Conservation (phyloP, 805 yeast species). For the Wickerhamomyces ciferrii region DNA sequence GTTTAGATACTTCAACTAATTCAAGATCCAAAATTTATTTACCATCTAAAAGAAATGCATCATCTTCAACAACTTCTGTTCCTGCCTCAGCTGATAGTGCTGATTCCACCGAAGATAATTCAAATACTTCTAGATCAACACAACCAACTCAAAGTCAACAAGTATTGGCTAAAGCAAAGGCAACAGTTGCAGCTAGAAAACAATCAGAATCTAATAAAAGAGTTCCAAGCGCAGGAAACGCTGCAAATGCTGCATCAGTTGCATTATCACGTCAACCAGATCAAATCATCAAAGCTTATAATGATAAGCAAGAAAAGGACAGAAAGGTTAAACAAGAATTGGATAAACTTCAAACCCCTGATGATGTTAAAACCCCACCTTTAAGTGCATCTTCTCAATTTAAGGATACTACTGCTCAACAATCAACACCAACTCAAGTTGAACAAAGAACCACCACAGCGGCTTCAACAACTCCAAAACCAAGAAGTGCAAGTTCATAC, state of each 20-base stretch:
- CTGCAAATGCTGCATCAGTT: slow-evolving; percentile 22
- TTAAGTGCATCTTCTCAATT: neutral
- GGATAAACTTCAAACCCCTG: neutral
- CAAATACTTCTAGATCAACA: slow-evolving; percentile 3
- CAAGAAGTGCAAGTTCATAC: slow-evolving; percentile 1
- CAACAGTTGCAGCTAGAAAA: slow-evolving; percentile 23
- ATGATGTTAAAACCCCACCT: neutral
- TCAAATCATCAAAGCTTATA: slow-evolving; percentile 19
- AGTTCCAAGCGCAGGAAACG: slow-evolving; percentile 13
- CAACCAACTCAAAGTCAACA: slow-evolving; percentile 20
- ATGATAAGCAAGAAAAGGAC: slow-evolving; percentile 8
- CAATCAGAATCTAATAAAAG: slow-evolving; percentile 11
- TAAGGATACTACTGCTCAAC: neutral
- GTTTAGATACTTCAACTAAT: slow-evolving; percentile 25
- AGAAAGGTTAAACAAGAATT: neutral
- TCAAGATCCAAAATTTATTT: slow-evolving; percentile 14
- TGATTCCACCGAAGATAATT: slow-evolving; percentile 19
- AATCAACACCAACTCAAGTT: neutral
- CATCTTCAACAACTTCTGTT: slow-evolving; percentile 15
- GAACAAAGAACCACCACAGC: neutral
- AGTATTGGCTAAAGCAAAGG: slow-evolving; percentile 20
- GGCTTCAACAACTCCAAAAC: neutral
- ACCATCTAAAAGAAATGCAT: slow-evolving; percentile 15
- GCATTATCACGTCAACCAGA: slow-evolving; percentile 23
- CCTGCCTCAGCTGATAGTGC: slow-evolving; percentile 18